Percentiles rank a stretch among this genome's conserved stretches.
Evolutionary conservation across 441 rosid genomes (phyloP).

Genomic region (Pelargonium cotyledonis): DNA sequence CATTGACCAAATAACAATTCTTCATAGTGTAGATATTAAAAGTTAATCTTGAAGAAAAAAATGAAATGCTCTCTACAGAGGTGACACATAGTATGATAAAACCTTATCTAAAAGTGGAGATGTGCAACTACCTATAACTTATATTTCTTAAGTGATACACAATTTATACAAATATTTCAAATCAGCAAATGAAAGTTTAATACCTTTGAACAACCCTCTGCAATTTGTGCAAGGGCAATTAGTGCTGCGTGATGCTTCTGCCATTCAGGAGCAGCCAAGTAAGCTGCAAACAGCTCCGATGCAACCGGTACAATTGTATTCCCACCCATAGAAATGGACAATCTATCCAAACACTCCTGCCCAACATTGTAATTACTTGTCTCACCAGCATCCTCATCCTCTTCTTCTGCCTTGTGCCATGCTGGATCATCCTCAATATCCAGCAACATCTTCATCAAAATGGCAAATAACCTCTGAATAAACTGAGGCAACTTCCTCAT

Average conservation of each 20-base stretch:
- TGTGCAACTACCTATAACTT: neutral
- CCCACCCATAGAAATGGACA: constrained; percentile 38
- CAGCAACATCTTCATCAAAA: constrained; percentile 36
- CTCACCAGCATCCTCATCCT: constrained; percentile 45
- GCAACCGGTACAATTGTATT: constrained; percentile 36
- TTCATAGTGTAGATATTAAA: neutral
- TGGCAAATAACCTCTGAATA: constrained; percentile 28
- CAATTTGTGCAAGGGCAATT: constrained; percentile 39
- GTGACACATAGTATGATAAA: neutral
- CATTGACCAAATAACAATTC: neutral
- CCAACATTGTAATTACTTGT: constrained; percentile 45
- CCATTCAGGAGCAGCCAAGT: constrained; percentile 42
- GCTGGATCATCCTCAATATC: constrained; percentile 44
- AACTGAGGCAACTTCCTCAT: constrained; percentile 37
- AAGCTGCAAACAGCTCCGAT: constrained; percentile 29
- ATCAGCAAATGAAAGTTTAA: neutral
- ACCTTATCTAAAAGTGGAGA: neutral
- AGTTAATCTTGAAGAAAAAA: neutral
- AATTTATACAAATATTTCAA: neutral
- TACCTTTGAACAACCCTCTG: constrained; percentile 46
- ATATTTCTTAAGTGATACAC: no score
- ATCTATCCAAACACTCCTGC: constrained; percentile 46
- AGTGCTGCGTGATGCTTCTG: constrained; percentile 43
- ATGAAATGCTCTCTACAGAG: neutral
- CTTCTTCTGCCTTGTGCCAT: constrained; percentile 38